Conservation (phyloP, 2,329 filamentous ascomycete genomes). For the Sporothrix curviconia region DNA sequence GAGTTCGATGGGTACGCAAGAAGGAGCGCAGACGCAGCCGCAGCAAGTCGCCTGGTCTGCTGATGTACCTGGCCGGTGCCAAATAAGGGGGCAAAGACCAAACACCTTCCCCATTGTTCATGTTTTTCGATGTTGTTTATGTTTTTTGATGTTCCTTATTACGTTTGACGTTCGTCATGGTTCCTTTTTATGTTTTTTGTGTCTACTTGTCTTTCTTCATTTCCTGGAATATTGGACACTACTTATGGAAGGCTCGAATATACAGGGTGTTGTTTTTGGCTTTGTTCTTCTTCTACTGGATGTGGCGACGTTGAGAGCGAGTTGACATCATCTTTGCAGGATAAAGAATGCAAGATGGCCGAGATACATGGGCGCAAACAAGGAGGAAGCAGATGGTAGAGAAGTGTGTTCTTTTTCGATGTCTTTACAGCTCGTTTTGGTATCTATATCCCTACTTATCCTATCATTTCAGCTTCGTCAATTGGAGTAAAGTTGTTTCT, state of each 20-base stretch:
- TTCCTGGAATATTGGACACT: too few relatives aligned
- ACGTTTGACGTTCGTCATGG: not conserved
- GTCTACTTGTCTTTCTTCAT: not conserved
- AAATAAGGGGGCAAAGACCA: slow-evolving; percentile 7
- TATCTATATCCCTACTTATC: slow-evolving; percentile 2
- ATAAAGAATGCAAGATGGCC: not conserved
- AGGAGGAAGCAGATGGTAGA: not conserved
- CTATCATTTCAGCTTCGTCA: not conserved
- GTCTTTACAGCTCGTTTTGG: not conserved
- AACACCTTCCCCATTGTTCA: not conserved
- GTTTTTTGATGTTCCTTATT: not conserved
- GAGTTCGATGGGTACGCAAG: slow-evolving; percentile 52
- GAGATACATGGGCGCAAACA: not conserved
- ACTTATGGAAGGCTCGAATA: slow-evolving; percentile 4
- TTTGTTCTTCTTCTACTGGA: not conserved
- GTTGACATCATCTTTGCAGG: not conserved
- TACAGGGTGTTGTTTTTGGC: not conserved
- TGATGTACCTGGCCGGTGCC: slow-evolving; percentile 52
- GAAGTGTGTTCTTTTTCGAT: not conserved
- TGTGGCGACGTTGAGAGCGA: not conserved
- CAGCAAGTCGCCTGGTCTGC: slow-evolving; percentile 49
- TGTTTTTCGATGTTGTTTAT: not conserved
- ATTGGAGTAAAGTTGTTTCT: slow-evolving; percentile 1
- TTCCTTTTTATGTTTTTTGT: not conserved
- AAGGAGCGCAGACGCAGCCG: slow-evolving; percentile 50